Conservation (phyloP, 1,284 basidiomycete genomes). For the Malassezia yamatoensis region DNA sequence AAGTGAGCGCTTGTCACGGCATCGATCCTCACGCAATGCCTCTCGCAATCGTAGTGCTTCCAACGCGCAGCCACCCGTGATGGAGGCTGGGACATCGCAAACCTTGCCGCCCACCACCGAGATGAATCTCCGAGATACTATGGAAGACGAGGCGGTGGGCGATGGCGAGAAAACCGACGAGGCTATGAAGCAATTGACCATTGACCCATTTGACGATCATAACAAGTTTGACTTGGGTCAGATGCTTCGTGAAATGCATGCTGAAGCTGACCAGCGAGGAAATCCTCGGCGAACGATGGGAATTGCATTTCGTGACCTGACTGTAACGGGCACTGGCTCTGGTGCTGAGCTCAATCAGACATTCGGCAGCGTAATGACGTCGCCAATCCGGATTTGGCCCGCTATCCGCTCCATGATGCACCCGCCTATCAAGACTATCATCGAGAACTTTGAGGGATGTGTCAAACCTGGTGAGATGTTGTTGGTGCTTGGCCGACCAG, state of each 20-base stretch:
- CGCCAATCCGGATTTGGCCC: constrained; percentile 23
- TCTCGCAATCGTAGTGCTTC: too few relatives aligned
- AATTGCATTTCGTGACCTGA: constrained; percentile 27
- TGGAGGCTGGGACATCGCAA: not conserved
- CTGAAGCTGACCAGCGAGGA: constrained; percentile 30
- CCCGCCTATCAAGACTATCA: constrained; percentile 32
- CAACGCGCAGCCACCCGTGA: too few relatives aligned
- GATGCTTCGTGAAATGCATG: constrained; percentile 38
- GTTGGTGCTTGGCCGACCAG: constrained; percentile 54
- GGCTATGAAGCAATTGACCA: not conserved
- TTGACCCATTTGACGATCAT: constrained; percentile 33
- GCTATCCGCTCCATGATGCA: constrained; percentile 23
- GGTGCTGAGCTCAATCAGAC: constrained; percentile 28
- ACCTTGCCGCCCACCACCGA: not conserved
- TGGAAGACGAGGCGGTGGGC: not conserved
- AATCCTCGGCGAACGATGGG: constrained; percentile 31
- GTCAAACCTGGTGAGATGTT: constrained; percentile 58
- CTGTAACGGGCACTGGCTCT: constrained; percentile 31
- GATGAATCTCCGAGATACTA: too few relatives aligned
- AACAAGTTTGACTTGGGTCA: constrained; percentile 47
- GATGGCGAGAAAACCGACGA: not conserved
- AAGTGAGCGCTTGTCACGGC: constrained; percentile 1
- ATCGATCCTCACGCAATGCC: too few relatives aligned
- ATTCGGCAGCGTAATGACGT: constrained; percentile 23
- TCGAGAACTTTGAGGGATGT: constrained; percentile 25